Evolutionary conservation across 2,329 filamentous ascomycete species (phyloP), one percentile per base, ranked within the genome.

Genomic region (Aspergillus sp.): DNA sequence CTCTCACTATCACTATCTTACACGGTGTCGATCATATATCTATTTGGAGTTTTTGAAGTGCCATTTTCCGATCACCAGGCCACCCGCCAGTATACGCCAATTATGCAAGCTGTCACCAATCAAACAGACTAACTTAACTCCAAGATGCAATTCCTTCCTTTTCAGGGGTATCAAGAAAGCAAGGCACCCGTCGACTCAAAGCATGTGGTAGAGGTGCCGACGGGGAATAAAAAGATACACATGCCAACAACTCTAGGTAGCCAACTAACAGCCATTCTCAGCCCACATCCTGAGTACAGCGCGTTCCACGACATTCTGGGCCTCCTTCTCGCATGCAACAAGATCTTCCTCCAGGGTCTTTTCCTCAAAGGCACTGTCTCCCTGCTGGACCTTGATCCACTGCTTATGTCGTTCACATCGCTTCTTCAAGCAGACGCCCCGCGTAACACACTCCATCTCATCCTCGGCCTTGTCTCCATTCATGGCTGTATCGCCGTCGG

Each of bases 391-490:
- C 60, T 78, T 80, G 47, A 74, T 64, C 79, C 79, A 80, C 53
- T 77, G 75, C 53, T 76, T 76, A 58, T 81, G 79, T 59, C 78
- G 66, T 57, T 80, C 75, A 57, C 79, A 81, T 4, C 77, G 71
- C 57, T 79, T 80, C 66, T 78, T 78, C 22, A 72, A 70, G 64
- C 79, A 81, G 11, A 81, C 70, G 3, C 77, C 78, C 9, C 74
- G 73, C 18, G 71, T 68, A 13, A 76, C 61, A 51, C 69, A 68
- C 30, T 71, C 58, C 20, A 74, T 57, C 17, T 69, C 66, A 34
- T 70, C 68, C 13, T 68, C 61, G 5, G 65, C 59, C 7, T 69
- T 65, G 4, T 64, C 65, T 45, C 66, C 70, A n/a, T 66, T 64
- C 65, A 77, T 74, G 15, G 68, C 63, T 6, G 68, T 66, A 53